These are phyloP conservation scores for Sugiyamaella chiloensis DNA, from an alignment of 805 yeast genomes.

Conservation along the genomic window DNA sequence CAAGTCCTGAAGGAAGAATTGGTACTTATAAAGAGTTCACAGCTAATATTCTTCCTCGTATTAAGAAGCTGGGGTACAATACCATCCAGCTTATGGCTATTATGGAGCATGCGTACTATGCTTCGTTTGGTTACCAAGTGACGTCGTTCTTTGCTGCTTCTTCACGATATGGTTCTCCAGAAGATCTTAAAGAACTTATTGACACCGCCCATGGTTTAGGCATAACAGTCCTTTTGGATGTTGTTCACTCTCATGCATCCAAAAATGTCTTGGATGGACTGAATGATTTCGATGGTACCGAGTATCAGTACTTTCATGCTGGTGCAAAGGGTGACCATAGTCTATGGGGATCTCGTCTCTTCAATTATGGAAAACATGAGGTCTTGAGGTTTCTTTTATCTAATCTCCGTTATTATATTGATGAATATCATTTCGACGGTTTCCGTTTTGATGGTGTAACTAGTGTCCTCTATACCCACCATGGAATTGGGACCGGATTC, in stretches of 20 bases:
- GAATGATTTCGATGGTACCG: conserved; percentile 92
- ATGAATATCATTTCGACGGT: conserved; percentile 86
- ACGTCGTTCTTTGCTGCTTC: conserved; percentile 88
- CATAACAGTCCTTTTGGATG: conserved; percentile 79
- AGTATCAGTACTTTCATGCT: conserved; percentile 88
- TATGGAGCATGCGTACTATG: conserved; percentile 98
- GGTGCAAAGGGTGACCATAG: conserved; percentile 88
- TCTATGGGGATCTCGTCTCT: conserved; percentile 94
- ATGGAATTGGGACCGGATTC: conserved; percentile 85
- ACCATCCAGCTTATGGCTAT: conserved; percentile 95
- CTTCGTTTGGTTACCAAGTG: conserved; percentile 96
- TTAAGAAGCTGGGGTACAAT: conserved; percentile 82
- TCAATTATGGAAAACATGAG: conserved; percentile 89
- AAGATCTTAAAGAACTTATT: conserved; percentile 82
- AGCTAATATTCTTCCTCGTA: conserved; percentile 72
- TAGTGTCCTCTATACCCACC: conserved; percentile 86
- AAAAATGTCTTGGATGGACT: conserved; percentile 92
- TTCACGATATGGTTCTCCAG: conserved; percentile 93
- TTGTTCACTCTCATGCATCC: conserved; percentile 95
- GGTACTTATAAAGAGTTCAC: conserved; percentile 88
- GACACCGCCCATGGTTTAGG: conserved; percentile 92
- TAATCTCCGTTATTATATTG: conserved; percentile 78
- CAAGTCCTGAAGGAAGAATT: conserved; percentile 81
- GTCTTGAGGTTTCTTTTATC: conserved; percentile 82
- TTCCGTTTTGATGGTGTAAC: conserved; percentile 97